These are phyloP conservation scores for Hypoxylon sp. DNA, from an alignment of 2,329 filamentous ascomycete species.

Conservation along the genomic window DNA sequence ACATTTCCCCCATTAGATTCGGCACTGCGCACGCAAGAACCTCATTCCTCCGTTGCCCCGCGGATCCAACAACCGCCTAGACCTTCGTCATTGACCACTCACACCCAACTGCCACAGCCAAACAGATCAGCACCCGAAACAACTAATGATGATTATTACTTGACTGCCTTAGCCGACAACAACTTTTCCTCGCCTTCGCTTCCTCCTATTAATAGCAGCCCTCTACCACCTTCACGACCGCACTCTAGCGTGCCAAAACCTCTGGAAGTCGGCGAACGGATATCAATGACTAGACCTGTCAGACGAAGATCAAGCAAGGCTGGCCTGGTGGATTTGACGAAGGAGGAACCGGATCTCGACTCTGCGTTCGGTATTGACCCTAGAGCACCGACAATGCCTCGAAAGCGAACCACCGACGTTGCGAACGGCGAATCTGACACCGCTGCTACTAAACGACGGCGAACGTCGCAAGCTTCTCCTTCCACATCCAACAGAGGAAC, in stretches of 20 bases:
- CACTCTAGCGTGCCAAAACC: slow-evolving; percentile 33
- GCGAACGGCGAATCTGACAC: slow-evolving; percentile 17
- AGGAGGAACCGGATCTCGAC: slow-evolving; percentile 44
- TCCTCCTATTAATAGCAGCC: slow-evolving; percentile 45
- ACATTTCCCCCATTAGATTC: slow-evolving; percentile 11
- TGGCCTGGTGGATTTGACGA: slow-evolving; percentile 43
- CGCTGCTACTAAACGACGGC: slow-evolving; percentile 39
- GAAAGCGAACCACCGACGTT: slow-evolving; percentile 36
- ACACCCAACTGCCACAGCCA: slow-evolving; percentile 21
- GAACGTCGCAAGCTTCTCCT: slow-evolving; percentile 37
- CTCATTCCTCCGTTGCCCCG: slow-evolving; percentile 17
- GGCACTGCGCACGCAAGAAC: slow-evolving; percentile 2
- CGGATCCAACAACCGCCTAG: slow-evolving; percentile 26
- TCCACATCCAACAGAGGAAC: slow-evolving; percentile 35
- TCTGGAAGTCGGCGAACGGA: slow-evolving; percentile 37
- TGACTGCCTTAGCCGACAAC: slow-evolving; percentile 39
- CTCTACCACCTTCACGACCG: slow-evolving; percentile 30
- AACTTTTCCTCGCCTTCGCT: slow-evolving; percentile 51
- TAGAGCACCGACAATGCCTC: slow-evolving; percentile 43
- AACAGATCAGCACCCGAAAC: slow-evolving; percentile 16
- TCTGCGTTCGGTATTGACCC: slow-evolving; percentile 40
- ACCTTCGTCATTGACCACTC: slow-evolving; percentile 12
- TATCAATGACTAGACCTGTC: slow-evolving; percentile 39
- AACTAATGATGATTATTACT: slow-evolving; percentile 42
- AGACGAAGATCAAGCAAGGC: slow-evolving; percentile 39